Evolutionary conservation across 1,284 basidiomycete genomes (phyloP).

Genomic region (Afroboletus lepidellus): DNA sequence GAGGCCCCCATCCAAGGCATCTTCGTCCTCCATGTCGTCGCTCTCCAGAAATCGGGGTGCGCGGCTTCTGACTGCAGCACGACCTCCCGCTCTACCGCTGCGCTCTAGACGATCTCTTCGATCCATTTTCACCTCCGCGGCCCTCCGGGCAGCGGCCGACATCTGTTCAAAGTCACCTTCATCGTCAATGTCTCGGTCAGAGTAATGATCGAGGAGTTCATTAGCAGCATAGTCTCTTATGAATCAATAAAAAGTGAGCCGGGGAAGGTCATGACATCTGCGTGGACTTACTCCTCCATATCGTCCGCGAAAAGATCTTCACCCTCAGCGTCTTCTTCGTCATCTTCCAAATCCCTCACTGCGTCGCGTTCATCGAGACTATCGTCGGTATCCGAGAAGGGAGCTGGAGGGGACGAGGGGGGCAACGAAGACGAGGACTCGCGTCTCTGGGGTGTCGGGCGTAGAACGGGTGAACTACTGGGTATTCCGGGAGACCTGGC

Average conservation of each 20-base stretch:
- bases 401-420: slow-evolving; percentile 78
- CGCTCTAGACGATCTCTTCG: slow-evolving; percentile 82
- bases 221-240: slow-evolving; percentile 87
- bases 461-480: slow-evolving; percentile 49
- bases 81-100: slow-evolving; percentile 58
- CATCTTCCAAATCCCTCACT: slow-evolving; percentile 67
- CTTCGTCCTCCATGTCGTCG: slow-evolving; percentile 58
- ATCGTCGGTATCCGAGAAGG: slow-evolving; percentile 88
- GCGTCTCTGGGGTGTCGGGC: slow-evolving; percentile 48
- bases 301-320: slow-evolving; percentile 92
- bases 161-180: slow-evolving; percentile 74
- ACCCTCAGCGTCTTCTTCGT: slow-evolving; percentile 78
- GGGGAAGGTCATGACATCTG: neutral
- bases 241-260: slow-evolving; percentile 6
- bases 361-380: slow-evolving; percentile 75
- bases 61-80: slow-evolving; percentile 73
- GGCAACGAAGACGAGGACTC: slow-evolving; percentile 71
- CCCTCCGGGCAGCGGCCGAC: slow-evolving; percentile 72
- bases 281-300: slow-evolving; percentile 63
- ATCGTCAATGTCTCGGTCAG: slow-evolving; percentile 85
- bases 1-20: slow-evolving; percentile 55
- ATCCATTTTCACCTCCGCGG: slow-evolving; percentile 87
- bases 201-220: slow-evolving; percentile 83
- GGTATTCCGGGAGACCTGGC: slow-evolving; percentile 59
- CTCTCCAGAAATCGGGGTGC: slow-evolving; percentile 86